Evolutionary conservation across 2,329 filamentous ascomycete species (phyloP).

Genomic region (Epichloe sylvatica): DNA sequence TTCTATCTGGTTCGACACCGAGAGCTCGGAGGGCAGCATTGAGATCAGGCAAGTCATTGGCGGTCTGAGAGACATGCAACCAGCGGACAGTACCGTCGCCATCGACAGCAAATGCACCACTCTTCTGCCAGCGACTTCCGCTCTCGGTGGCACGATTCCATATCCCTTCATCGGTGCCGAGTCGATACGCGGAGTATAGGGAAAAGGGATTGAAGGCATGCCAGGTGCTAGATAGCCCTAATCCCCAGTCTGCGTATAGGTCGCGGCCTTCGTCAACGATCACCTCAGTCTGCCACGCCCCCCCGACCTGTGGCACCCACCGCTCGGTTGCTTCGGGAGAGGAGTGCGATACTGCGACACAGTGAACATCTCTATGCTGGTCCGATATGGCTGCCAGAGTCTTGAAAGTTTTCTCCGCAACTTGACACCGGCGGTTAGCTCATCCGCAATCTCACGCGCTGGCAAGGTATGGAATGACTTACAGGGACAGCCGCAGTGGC

Average conservation of each 20-base stretch:
- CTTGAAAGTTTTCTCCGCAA: constrained; percentile 54
- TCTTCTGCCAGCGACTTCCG: constrained; percentile 54
- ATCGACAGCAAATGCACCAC: constrained; percentile 45
- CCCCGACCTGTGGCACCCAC: constrained; percentile 45
- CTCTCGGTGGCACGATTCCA: constrained; percentile 52
- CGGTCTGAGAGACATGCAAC: constrained; percentile 17
- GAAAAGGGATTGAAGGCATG: constrained; percentile 46
- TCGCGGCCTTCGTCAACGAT: constrained; percentile 46
- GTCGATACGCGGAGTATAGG: constrained; percentile 41
- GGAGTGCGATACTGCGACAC: constrained; percentile 50
- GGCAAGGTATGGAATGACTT: constrained; percentile 17
- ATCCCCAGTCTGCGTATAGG: constrained; percentile 51
- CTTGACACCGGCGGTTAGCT: constrained; percentile 21
- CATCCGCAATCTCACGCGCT: background rate
- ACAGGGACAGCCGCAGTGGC: constrained; percentile 66
- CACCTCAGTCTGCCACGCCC: constrained; percentile 40
- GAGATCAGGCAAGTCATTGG: constrained; percentile 20
- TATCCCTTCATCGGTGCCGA: constrained; percentile 50
- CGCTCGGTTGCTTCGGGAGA: constrained; percentile 36
- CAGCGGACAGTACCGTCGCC: constrained; percentile 18
- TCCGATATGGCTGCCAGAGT: constrained; percentile 37
- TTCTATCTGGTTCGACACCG: constrained; percentile 5
- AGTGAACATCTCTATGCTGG: constrained; percentile 35
- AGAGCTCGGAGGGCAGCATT: constrained; percentile 16
- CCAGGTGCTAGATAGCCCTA: constrained; percentile 46